Conservation (phyloP, 2,329 filamentous ascomycete genomes). For the Ceratocystis albifundus region DNA sequence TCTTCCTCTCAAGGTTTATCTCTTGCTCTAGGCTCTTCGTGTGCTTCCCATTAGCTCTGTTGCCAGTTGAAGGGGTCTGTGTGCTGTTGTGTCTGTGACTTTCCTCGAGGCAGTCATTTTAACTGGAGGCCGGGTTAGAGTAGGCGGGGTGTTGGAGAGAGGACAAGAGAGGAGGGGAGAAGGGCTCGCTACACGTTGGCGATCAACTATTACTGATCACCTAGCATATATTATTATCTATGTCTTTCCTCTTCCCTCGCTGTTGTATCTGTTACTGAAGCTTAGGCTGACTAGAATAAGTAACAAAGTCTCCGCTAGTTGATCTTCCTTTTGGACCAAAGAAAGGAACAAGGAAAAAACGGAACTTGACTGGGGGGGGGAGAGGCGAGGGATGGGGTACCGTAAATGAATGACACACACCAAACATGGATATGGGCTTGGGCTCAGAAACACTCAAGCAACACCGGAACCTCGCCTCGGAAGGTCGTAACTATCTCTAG, state of each 20-base stretch:
- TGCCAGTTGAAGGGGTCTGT: neutral
- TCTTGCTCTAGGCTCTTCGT: neutral
- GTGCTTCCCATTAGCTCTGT: neutral
- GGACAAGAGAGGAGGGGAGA: neutral
- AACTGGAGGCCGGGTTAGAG: neutral
- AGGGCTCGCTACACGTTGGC: too few relatives aligned
- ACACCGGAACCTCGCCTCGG: conserved; percentile 9
- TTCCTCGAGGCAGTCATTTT: neutral
- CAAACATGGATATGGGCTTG: neutral
- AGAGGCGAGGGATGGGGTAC: too few relatives aligned
- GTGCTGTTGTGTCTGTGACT: neutral
- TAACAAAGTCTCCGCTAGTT: too few relatives aligned
- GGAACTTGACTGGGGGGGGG: too few relatives aligned
- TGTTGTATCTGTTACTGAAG: too few relatives aligned
- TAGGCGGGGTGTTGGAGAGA: neutral
- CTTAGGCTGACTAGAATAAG: too few relatives aligned
- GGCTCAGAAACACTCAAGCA: neutral
- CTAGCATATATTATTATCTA: too few relatives aligned
- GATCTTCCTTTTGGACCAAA: too few relatives aligned
- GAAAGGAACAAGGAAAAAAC: too few relatives aligned
- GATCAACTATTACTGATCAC: too few relatives aligned
- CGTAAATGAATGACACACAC: too few relatives aligned
- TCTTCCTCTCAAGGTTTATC: neutral
- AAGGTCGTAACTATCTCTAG: neutral
- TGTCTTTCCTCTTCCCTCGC: too few relatives aligned